Percentiles rank a stretch among this genome's conserved stretches.
Evolutionary conservation across 2,329 filamentous ascomycete species (phyloP).

Genomic region (Exophiala dermatitidis): DNA sequence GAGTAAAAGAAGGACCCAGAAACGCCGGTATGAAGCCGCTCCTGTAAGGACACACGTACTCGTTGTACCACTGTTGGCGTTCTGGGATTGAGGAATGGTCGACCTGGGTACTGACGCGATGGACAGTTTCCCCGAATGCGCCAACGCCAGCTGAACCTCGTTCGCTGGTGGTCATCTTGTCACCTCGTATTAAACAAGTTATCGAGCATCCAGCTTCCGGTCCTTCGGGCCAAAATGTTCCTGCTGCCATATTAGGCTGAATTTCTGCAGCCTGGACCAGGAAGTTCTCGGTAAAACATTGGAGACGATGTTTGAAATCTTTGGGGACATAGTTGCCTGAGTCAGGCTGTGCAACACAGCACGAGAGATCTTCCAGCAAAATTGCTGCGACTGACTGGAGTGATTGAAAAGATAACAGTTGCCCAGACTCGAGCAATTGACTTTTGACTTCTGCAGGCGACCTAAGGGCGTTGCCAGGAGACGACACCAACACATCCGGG

Average conservation of each 20-base stretch:
- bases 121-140: too few relatives aligned
- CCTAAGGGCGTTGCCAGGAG: background rate
- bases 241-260: constrained; percentile 4
- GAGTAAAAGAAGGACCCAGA: background rate
- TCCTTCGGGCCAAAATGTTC: constrained; percentile 1
- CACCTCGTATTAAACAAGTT: background rate
- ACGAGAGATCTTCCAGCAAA: constrained; percentile 1
- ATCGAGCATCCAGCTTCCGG: background rate
- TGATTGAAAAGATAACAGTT: constrained; percentile 2
- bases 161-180: too few relatives aligned
- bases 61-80: background rate
- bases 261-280: constrained; percentile 2
- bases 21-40: constrained; percentile 3
- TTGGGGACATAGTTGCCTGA: background rate
- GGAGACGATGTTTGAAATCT: background rate
- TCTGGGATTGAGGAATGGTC: background rate
- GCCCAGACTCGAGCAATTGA: background rate
- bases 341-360: background rate
- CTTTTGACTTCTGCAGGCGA: background rate
- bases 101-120: too few relatives aligned
- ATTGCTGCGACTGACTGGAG: background rate
- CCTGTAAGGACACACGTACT: constrained; percentile 4
- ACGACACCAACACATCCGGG: constrained; percentile 4
- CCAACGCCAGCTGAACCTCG: too few relatives aligned
- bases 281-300: constrained; percentile 8